These are phyloP conservation scores for Medakamo hakoo DNA, from an alignment of 139 green algal genomes.

Conservation along the genomic window DNA sequence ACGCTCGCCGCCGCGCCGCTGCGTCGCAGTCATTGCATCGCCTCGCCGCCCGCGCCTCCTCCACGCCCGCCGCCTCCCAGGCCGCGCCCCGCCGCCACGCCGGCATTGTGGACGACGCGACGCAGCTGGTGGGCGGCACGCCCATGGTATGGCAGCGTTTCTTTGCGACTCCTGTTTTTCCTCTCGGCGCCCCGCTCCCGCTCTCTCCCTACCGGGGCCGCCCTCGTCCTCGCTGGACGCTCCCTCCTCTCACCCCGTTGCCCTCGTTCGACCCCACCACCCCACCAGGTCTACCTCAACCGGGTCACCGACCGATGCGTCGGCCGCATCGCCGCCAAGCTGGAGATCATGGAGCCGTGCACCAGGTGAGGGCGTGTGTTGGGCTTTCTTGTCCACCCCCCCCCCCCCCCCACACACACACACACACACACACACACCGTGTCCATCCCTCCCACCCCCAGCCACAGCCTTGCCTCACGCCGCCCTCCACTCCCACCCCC, in stretches of 20 bases:
- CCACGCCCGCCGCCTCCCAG: too few relatives aligned
- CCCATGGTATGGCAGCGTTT: slow-evolving; percentile 33
- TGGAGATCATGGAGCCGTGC: slow-evolving; percentile 90
- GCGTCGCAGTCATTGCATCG: too few relatives aligned
- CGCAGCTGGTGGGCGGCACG: slow-evolving; percentile 55
- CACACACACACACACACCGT: background rate
- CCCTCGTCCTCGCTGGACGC: background rate
- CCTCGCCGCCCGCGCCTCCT: too few relatives aligned
- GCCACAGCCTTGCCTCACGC: background rate
- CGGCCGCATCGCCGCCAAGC: slow-evolving; percentile 71
- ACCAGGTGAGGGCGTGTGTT: slow-evolving; percentile 18
- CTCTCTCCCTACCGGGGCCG: background rate
- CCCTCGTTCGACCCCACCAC: too few relatives aligned
- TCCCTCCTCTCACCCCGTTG: background rate
- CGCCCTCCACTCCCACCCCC: background rate
- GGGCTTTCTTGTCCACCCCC: too few relatives aligned
- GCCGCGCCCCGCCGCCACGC: background rate
- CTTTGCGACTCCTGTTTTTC: too few relatives aligned
- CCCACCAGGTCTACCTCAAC: slow-evolving; percentile 65
- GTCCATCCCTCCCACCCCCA: background rate
- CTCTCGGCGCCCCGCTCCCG: background rate
- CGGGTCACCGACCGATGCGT: slow-evolving; percentile 49
- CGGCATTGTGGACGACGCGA: slow-evolving; percentile 27
- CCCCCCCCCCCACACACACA: too few relatives aligned
- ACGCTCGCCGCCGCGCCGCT: too few relatives aligned